These are phyloP conservation scores for Meira nashicola DNA, from an alignment of 1,284 basidiomycete genomes.

Conservation along the genomic window DNA sequence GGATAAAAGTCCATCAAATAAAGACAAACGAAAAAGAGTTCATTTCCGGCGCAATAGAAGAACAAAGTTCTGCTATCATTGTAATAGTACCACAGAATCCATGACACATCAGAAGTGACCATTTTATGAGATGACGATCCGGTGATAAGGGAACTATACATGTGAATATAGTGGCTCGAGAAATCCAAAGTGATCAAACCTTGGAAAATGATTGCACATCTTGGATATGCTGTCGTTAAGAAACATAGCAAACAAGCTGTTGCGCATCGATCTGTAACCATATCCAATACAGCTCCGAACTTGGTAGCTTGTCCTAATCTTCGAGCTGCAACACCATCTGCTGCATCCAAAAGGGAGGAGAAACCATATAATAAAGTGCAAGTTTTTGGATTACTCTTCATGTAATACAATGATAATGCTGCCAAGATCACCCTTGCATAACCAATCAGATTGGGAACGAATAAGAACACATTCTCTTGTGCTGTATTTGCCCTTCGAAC, in stretches of 20 bases:
- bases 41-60: slow-evolving; percentile 92
- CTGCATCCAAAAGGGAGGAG: slow-evolving; percentile 90
- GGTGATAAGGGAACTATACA: slow-evolving; percentile 95
- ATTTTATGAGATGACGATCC: slow-evolving; percentile 88
- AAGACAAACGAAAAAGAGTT: slow-evolving; percentile 90
- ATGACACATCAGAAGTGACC: slow-evolving; percentile 83
- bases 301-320: slow-evolving; percentile 80
- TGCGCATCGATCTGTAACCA: slow-evolving; percentile 99
- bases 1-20: slow-evolving; percentile 86
- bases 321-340: slow-evolving; percentile 91
- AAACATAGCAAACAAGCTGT: slow-evolving; percentile 93
- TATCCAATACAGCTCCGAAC: slow-evolving; percentile 96
- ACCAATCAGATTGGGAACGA: slow-evolving; percentile 90
- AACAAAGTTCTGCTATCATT: slow-evolving; percentile 84
- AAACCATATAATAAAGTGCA: slow-evolving; percentile 86
- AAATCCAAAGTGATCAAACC: slow-evolving; percentile 96
- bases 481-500: slow-evolving; percentile 26
- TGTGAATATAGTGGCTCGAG: slow-evolving; percentile 98
- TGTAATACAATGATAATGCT: slow-evolving; percentile 81
- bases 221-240: slow-evolving; percentile 81
- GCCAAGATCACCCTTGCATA: slow-evolving; percentile 89
- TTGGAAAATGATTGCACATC: slow-evolving; percentile 79
- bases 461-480: slow-evolving; percentile 58
- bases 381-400: slow-evolving; percentile 75
- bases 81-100: slow-evolving; percentile 89